Base-by-base conservation (phyloP, 108 stramenopile species). In the Nitzschia palea region DNA sequence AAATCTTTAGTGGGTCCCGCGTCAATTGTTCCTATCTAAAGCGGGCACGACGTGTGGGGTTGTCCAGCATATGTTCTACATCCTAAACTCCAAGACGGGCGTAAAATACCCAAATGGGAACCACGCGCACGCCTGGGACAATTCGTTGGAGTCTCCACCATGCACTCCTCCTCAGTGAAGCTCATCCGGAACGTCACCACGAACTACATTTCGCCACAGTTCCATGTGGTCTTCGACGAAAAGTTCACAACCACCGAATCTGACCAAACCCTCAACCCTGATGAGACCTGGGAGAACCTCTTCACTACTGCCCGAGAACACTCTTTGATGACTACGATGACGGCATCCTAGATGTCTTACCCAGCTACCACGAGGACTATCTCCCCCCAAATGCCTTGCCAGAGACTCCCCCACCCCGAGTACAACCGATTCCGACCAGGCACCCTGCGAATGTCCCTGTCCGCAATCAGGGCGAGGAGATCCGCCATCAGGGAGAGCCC, bases 211-310 rank as follows among this genome's bases (percentile, higher is more conserved):
- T 60, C 74, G 12, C 74, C 80, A 27, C 84, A 85, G 36, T 79
- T 54, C 31, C 80, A 85, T 59, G 62, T 86, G 2, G 68, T 83
- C 22, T 78, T 74, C 48, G 81, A 86, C 51, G 77, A 82, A n/a
- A 42, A 29, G n/a, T 82, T 85, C 53, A 44, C 64, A 14, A 80
- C 73, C 2, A 71, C 79, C 28, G 22, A 15, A 8, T 34, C 31
- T 73, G 40, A 26, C 35, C 18, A 14, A 17, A 4, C 8, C 15
- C 28, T 20, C 10, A 29, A 59, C 12, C 22, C 18, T 4, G 14
- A 4, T 4, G 32, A 55, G 34, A 23, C 30, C n/a, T 69, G 68
- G 68, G 18, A n/a, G 4, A 26, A 60, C 4, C 58, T 65, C 12
- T 55, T 65, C 52, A 18, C 22, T 28, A 30, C n/a, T 10, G 10